Evolutionary conservation across 768 basidiomycete genomes (phyloP), one percentile per base, ranked within the genome.

Genomic region (Phanerochaete sordida): DNA sequence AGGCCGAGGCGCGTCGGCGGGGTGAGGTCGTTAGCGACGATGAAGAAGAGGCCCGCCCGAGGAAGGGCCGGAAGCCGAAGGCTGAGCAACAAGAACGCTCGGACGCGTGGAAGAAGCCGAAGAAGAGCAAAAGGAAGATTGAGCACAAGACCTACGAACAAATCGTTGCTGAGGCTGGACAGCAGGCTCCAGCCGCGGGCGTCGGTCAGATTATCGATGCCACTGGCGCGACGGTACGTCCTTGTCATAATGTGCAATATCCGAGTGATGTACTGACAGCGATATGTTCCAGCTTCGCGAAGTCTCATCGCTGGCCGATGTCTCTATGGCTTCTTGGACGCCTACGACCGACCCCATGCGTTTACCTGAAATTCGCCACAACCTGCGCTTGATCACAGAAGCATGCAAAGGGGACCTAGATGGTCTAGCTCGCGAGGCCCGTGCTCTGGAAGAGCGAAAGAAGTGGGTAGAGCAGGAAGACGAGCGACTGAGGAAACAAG

Each of bases 141-240:
- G 87, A 93, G 70, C 95, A 98, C 77, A 97, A 96, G 80, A 94
- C 95, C 0, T 99, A 98, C 70, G 97, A 99, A 73, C 85, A 99
- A 73, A 92, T 98, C 56, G 72, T 99, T 54, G 89, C 91, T 2
- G 94, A 96, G 70, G 87, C 92, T 24, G 92, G 89, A 0, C 79
- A 85, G 61, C 84, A 87, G 35, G 64, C 69, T 0, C 28, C 48
- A 7, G 66, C 79, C 8, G 67, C 84, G 1, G 84, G 86, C 7
- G 71, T 95, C 50, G 97, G 95, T 2, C 85, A 88, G 67, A 95
- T 99, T 39, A 92, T 98, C 59, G 97, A 99, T 74, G 93, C 95
- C 19, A 90, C 93, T 21, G 94, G 97, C 27, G 91, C 92, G 58
- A 91, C 91, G 63, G 94, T 95, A 71, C 59, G 90, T 80, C 24